Evolutionary conservation across 2,329 filamentous ascomycete species (phyloP).

Genomic region (Colletotrichum cordylinicola): DNA sequence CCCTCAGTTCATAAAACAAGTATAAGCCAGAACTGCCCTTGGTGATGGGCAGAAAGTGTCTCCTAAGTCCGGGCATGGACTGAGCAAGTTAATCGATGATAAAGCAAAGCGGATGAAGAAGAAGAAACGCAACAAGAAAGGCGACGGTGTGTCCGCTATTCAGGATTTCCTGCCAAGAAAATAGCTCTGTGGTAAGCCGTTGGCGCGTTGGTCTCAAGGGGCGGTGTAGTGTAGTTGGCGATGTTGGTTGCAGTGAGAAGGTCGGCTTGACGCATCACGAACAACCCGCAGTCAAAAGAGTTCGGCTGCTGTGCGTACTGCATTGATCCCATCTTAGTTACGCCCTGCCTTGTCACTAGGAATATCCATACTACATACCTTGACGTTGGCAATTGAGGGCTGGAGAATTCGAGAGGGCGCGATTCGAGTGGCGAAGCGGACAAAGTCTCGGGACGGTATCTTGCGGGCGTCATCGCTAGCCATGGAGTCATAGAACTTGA

Average conservation of each 20-base stretch:
- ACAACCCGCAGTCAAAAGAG: not conserved
- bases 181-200: not conserved
- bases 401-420: not conserved
- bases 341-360: not conserved
- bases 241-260: not conserved
- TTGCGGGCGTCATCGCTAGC: not conserved
- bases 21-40: too few species aligned
- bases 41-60: not conserved
- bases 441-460: not conserved
- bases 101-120: not conserved
- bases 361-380: not conserved
- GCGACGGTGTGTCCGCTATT: not conserved
- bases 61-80: too few species aligned
- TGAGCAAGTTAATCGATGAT: too few species aligned
- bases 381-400: not conserved
- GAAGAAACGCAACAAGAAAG: not conserved
- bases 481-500: not conserved
- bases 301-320: not conserved
- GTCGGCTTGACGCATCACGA: not conserved
- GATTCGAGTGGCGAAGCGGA: not conserved
- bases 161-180: not conserved
- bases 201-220: not conserved
- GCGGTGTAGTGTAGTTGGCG: not conserved
- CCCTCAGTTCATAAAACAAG: too few species aligned
- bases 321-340: not conserved